Evolutionary conservation across 768 basidiomycete genomes (phyloP).

Genomic region (Punctularia strigosozonata): DNA sequence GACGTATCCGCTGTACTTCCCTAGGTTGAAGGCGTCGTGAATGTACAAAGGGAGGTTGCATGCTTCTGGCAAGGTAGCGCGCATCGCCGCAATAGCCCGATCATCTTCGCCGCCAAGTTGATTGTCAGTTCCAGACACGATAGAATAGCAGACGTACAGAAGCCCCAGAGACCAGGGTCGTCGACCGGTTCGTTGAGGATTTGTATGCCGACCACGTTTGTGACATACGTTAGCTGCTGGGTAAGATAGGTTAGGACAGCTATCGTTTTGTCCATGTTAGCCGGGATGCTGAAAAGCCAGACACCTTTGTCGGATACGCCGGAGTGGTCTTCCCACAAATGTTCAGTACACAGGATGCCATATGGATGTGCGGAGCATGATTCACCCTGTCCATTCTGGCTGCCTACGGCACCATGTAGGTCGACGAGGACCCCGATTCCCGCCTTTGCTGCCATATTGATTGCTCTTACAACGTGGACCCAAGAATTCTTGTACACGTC

Average conservation of each 20-base stretch:
- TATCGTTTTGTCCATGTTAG: slow-evolving; percentile 27
- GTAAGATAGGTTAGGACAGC: slow-evolving; percentile 25
- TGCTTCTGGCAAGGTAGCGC: slow-evolving; percentile 24
- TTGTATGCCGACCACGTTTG: slow-evolving; percentile 33
- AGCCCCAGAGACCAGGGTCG: slow-evolving; percentile 31
- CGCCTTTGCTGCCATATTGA: slow-evolving; percentile 26
- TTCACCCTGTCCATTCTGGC: slow-evolving; percentile 26
- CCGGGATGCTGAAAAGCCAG: slow-evolving; percentile 23
- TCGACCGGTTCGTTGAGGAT: slow-evolving; percentile 42
- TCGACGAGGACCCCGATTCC: slow-evolving; percentile 42
- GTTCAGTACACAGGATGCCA: too few species aligned
- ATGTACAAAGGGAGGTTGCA: slow-evolving; percentile 48
- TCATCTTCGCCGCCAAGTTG: slow-evolving; percentile 25
- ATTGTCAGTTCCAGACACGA: slow-evolving; percentile 7
- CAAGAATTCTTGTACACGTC: slow-evolving; percentile 34
- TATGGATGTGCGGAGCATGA: slow-evolving; percentile 6
- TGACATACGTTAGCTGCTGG: slow-evolving; percentile 19
- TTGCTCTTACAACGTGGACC: slow-evolving; percentile 28
- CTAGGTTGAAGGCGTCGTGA: slow-evolving; percentile 55
- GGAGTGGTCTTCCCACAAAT: too few species aligned
- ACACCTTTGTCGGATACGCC: slow-evolving; percentile 31
- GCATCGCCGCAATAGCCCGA: slow-evolving; percentile 37
- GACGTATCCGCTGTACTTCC: slow-evolving; percentile 36
- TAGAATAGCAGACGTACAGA: slow-evolving; percentile 20
- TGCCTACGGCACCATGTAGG: slow-evolving; percentile 41